Conservation (phyloP, 345 rosid genomes). For the Passiflora organensis region DNA sequence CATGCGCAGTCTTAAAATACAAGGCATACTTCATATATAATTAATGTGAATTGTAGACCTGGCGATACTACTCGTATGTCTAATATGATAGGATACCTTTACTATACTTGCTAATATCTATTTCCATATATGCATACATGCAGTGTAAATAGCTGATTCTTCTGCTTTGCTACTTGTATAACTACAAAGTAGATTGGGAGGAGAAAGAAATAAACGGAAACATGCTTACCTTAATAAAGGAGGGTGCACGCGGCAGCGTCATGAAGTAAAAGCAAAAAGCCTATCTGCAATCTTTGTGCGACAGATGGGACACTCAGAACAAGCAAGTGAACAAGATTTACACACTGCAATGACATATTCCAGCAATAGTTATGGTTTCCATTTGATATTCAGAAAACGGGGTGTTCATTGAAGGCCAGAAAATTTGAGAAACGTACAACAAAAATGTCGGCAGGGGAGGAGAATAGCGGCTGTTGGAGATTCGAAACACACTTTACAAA, state of each 20-base stretch:
- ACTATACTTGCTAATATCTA: too few species aligned
- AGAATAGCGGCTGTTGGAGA: constrained; percentile 93
- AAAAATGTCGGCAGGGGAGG: constrained; percentile 99
- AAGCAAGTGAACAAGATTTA: constrained; percentile 96
- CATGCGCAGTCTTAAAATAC: too few species aligned
- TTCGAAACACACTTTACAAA: constrained; percentile 97
- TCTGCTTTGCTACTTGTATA: too few species aligned
- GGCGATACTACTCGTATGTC: too few species aligned
- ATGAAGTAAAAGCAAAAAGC: constrained; percentile 91
- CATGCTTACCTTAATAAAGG: too few species aligned
- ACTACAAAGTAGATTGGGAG: too few species aligned
- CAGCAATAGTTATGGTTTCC: not conserved
- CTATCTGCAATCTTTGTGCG: constrained; percentile 91
- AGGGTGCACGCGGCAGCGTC: constrained; percentile 31
- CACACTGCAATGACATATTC: constrained; percentile 62
- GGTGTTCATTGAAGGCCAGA: constrained; percentile 1
- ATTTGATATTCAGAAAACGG: not conserved
- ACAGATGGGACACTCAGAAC: constrained; percentile 96
- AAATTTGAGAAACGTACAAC: constrained; percentile 65
- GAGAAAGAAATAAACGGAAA: too few species aligned
- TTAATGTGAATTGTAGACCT: too few species aligned
- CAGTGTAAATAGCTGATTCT: too few species aligned
- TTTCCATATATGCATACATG: too few species aligned
- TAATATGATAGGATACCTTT: too few species aligned
- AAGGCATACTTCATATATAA: too few species aligned